Base-by-base conservation (phyloP, 2,329 filamentous ascomycete genomes). In the Aspergillus sp. region DNA sequence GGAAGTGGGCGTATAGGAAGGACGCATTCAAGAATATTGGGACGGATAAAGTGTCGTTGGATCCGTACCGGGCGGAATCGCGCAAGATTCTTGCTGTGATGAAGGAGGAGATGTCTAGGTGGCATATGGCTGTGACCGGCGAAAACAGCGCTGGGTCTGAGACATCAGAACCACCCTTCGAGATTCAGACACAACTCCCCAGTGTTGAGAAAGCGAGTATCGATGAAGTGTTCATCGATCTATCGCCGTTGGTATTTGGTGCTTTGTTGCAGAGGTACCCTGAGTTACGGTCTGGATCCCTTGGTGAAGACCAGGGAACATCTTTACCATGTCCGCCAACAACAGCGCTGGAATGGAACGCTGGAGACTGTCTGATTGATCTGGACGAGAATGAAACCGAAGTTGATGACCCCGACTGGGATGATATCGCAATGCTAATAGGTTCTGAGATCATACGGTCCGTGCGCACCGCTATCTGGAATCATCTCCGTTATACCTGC, bases 141-240 rank as follows among this genome's bases (percentile, higher is more conserved):
- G 55, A 41, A 5, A 56, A 53, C 27, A 7, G 37, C 15, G 17
- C 7, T 12, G 37, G 17, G 37, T 12, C 10, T 12, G 25, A 30
- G 9, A 30, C 25, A 4, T 30, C 25, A 30, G 25, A 9, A 30
- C 10, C 25, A 12, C 38, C 17, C 23, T 20, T 51, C 4, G 48
- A 56, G 41, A 38, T 41, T 37, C 55, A 63, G 4, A 55, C 62
- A 6, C 60, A 63, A 33, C 64, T 73, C 15, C 64, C 77, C 0
- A 82, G 78, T 59, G 82, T 96, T 41, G 91, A 98, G 73, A 98
- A 97, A 65, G 93, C 91, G 15, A 85, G 89, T 61, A 87, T 97
- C 47, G 93, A 98, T 64, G 93, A 98, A 68, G 90, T 96, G 7
- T 98, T 96, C 62, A 73, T 97, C 51, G 93, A 98, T 68, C 70